Conservation (phyloP, 148 eudicot genomes). For the Rhododendron henanense region DNA sequence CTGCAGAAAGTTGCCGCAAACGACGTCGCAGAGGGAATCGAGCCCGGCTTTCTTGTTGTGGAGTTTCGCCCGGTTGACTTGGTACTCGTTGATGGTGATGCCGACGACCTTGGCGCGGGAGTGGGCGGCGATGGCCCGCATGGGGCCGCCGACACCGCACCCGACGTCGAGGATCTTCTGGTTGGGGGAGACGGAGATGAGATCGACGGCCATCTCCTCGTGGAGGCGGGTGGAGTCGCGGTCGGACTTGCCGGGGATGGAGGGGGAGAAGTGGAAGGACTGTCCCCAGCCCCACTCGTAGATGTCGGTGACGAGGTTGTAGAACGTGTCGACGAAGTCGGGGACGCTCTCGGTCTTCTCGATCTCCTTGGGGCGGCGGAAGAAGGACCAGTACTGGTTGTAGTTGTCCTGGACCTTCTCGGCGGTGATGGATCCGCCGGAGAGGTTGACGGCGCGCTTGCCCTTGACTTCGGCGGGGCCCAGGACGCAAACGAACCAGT, state of each 20-base stretch:
- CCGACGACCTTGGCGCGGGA: constrained; percentile 45
- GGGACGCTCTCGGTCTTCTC: constrained; percentile 43
- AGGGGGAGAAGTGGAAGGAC: constrained; percentile 54
- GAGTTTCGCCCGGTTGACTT: constrained; percentile 34
- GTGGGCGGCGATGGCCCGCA: constrained; percentile 58
- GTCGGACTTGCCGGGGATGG: constrained; percentile 38
- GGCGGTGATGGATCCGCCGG: constrained; percentile 50
- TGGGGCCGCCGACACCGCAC: constrained; percentile 58
- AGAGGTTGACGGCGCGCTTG: constrained; percentile 44
- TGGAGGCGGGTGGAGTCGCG: constrained; percentile 46
- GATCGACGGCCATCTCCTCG: constrained; percentile 55
- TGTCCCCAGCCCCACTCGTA: constrained; percentile 74
- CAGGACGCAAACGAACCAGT: constrained; percentile 50
- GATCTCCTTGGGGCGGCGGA: constrained; percentile 59
- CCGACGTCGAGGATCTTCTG: constrained; percentile 49
- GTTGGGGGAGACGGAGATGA: constrained; percentile 31
- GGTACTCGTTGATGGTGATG: constrained; percentile 54
- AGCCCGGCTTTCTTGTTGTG: constrained; percentile 58
- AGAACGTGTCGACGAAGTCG: constrained; percentile 48
- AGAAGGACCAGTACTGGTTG: constrained; percentile 48
- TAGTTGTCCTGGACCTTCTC: constrained; percentile 47
- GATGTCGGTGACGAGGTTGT: constrained; percentile 54
- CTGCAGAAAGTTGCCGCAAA: constrained; percentile 43
- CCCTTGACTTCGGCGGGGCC: constrained; percentile 51
- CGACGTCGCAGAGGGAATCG: constrained; percentile 41